phyloP scores from a whole-genome alignment of 805 yeast species.

The Candida anglica region DNA sequence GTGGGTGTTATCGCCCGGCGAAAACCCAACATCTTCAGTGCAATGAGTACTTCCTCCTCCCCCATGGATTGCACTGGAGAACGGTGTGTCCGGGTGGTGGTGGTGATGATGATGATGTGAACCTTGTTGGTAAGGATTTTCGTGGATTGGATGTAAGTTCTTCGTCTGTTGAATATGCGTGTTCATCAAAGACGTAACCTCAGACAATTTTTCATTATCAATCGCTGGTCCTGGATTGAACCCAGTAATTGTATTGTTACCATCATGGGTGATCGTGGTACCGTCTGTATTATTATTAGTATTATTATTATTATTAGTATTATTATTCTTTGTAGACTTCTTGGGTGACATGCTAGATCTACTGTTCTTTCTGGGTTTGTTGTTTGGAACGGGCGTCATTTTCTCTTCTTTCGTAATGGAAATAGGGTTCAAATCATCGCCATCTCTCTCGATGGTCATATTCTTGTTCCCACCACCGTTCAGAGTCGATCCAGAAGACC shows the following conservation, averaged over 20 bases:
- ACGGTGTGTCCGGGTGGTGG: too few species aligned
- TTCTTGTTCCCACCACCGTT: slow-evolving; percentile 24
- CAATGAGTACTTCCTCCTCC: not conserved
- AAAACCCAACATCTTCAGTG: slow-evolving; percentile 1
- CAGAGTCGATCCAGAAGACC: not conserved
- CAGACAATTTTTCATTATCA: not conserved
- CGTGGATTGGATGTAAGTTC: slow-evolving; percentile 1
- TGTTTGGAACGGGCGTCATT: too few species aligned
- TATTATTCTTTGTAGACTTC: too few species aligned
- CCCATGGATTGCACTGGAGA: not conserved
- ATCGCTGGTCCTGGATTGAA: not conserved
- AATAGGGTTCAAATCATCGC: slow-evolving; percentile 49
- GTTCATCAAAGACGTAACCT: slow-evolving; percentile 2
- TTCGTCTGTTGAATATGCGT: slow-evolving; percentile 1
- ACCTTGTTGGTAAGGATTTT: too few species aligned
- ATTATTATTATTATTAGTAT: too few species aligned
- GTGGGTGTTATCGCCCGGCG: not conserved
- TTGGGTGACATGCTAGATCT: too few species aligned
- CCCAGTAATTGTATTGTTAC: too few species aligned
- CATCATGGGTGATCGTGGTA: not conserved
- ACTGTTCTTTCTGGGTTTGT: too few species aligned
- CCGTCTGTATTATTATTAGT: too few species aligned
- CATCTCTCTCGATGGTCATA: slow-evolving; percentile 28
- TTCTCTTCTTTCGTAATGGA: slow-evolving; percentile 21
- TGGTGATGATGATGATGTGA: too few species aligned